phyloP scores from a whole-genome alignment of 2,329 filamentous ascomycete species.

The Cephalotrichum gorgonifer region DNA sequence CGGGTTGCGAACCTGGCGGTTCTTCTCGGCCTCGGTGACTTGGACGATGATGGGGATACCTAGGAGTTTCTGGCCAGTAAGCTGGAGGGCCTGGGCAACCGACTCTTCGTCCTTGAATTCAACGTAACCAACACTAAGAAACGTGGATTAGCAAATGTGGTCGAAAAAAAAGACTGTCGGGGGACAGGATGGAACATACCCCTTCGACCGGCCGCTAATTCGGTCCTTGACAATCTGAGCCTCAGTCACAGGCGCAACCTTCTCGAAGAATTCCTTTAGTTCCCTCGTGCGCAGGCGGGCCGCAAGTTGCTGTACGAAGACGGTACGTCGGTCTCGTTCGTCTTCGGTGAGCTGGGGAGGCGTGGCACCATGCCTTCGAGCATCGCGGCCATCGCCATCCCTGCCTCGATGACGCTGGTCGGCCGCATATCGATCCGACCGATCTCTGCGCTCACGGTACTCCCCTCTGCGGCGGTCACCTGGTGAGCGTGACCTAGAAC shows the following conservation, averaged over 20 bases:
- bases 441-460: conserved; percentile 32
- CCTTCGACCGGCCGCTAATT: conserved; percentile 93
- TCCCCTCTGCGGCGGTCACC: conserved; percentile 47
- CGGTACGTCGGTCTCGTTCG: conserved; percentile 90
- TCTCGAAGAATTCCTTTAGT: conserved; percentile 90
- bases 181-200: conserved; percentile 46
- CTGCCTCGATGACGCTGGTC: conserved; percentile 35
- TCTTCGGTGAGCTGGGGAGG: conserved; percentile 77
- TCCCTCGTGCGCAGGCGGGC: conserved; percentile 87
- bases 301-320: conserved; percentile 97
- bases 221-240: conserved; percentile 98
- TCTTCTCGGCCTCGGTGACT: conserved; percentile 98
- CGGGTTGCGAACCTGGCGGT: conserved; percentile 82
- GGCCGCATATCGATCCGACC: conserved; percentile 34
- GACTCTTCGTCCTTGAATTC: conserved; percentile 97
- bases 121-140: conserved; percentile 84
- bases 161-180: conserved; percentile 3
- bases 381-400: conserved; percentile 33
- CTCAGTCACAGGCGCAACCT: conserved; percentile 88
- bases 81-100: conserved; percentile 84
- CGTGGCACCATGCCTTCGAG: conserved; percentile 38
- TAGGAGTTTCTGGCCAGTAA: conserved; percentile 97
- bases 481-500: conserved; percentile 64
- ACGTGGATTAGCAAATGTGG: conserved; percentile 24
- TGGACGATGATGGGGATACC: conserved; percentile 98